Evolutionary conservation across 768 basidiomycete species (phyloP).

Genomic region (Gymnopilus dilepis): DNA sequence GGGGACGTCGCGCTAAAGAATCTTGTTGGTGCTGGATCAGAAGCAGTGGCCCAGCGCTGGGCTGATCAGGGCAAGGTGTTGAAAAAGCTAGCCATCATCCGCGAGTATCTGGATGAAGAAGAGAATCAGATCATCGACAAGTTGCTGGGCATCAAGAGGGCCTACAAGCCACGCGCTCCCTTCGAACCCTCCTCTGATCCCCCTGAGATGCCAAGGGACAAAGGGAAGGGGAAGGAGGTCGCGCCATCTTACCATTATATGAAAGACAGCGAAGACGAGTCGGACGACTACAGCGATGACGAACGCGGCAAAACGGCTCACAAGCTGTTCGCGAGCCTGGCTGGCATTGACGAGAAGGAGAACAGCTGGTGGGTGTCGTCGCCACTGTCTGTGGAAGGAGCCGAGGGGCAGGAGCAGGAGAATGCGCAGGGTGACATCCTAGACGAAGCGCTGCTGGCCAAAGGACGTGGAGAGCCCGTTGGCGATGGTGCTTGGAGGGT

Average conservation of each 20-base stretch:
- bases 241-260: constrained; percentile 20
- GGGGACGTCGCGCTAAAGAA: constrained; percentile 66
- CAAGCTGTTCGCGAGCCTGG: constrained; percentile 52
- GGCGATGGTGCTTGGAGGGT: constrained; percentile 22
- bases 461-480: constrained; percentile 16
- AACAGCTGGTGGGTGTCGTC: constrained; percentile 39
- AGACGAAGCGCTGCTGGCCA: neutral
- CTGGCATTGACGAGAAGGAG: constrained; percentile 41
- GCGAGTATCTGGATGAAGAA: constrained; percentile 44
- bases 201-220: neutral
- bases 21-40: constrained; percentile 60
- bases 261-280: constrained; percentile 39
- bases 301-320: constrained; percentile 64
- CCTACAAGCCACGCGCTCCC: neutral
- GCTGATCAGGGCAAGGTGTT: constrained; percentile 51
- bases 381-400: constrained; percentile 23
- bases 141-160: constrained; percentile 26
- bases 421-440: neutral
- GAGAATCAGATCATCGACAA: constrained; percentile 42
- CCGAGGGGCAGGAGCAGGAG: constrained; percentile 6
- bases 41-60: constrained; percentile 57
- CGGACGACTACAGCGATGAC: constrained; percentile 48
- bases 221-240: constrained; percentile 26
- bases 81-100: constrained; percentile 50
- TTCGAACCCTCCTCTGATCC: constrained; percentile 8